Conservation (phyloP, 2,329 filamentous ascomycete genomes). For the Apiospora saccharicola region DNA sequence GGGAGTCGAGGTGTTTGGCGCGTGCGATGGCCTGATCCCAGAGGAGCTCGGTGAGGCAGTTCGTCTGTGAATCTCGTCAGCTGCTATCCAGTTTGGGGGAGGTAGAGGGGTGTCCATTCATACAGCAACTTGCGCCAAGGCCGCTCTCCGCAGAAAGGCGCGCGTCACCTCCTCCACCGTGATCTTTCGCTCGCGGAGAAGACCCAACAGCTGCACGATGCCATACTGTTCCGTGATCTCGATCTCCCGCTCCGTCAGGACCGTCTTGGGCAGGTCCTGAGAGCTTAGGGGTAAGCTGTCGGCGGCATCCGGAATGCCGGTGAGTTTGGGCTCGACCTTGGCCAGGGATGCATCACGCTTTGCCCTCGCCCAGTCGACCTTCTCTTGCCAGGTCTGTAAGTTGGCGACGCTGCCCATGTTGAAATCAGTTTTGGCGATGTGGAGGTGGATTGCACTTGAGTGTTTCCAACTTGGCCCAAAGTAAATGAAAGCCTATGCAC, state of each 20-base stretch:
- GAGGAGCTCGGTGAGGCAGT: constrained; percentile 44
- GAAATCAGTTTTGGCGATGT: too few species aligned
- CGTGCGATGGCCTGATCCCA: constrained; percentile 46
- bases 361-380: background rate
- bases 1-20: constrained; percentile 43
- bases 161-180: constrained; percentile 29
- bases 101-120: background rate
- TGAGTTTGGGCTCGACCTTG: constrained; percentile 26
- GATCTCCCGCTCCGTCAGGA: constrained; percentile 26
- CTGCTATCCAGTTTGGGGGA: background rate
- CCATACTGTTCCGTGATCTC: constrained; percentile 27
- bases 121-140: constrained; percentile 28
- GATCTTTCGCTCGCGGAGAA: constrained; percentile 20
- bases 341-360: constrained; percentile 46
- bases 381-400: background rate
- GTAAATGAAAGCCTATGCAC: background rate
- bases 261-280: constrained; percentile 22
- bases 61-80: constrained; percentile 35
- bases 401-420: background rate
- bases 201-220: constrained; percentile 4
- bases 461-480: background rate
- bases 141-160: constrained; percentile 28
- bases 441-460: background rate
- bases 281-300: constrained; percentile 24
- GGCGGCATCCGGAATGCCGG: constrained; percentile 22